Percentiles rank a stretch among this genome's conserved stretches.
These are phyloP conservation scores for Pilaira anomala DNA, from an alignment of 192 early-diverging fungal species.

Conservation along the genomic window DNA sequence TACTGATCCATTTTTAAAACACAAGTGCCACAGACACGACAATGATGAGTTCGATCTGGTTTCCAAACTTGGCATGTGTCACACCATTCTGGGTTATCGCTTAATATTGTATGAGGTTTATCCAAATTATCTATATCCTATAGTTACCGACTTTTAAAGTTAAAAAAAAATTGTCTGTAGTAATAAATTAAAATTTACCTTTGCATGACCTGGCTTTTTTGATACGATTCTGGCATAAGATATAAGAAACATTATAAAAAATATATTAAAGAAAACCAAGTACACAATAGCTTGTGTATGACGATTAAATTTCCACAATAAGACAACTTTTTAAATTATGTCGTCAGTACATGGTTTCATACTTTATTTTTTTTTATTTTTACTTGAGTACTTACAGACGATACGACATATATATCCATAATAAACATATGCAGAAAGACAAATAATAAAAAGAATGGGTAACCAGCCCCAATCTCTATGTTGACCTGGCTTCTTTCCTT, in stretches of 20 bases:
- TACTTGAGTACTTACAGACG: constrained; percentile 26
- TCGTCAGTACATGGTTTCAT: not conserved
- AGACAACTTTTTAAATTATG: constrained; percentile 14
- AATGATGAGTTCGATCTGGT: constrained; percentile 55
- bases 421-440: constrained; percentile 19
- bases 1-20: constrained; percentile 58
- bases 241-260: constrained; percentile 36
- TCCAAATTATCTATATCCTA: not conserved
- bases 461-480: constrained; percentile 31
- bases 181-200: constrained; percentile 3
- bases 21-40: constrained; percentile 47
- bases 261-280: constrained; percentile 30
- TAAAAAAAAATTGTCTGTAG: not conserved
- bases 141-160: not conserved
- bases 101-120: constrained; percentile 1
- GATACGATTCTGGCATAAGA: constrained; percentile 44
- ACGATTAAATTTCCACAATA: constrained; percentile 7
- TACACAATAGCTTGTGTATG: constrained; percentile 31
- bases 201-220: constrained; percentile 42
- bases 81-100: constrained; percentile 34
- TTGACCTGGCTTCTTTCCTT: constrained; percentile 22
- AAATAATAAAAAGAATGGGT: constrained; percentile 22
- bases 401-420: constrained; percentile 25
- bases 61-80: constrained; percentile 43
- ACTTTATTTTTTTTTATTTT: not conserved